Percentiles rank a stretch among this genome's conserved stretches.
Conservation (phyloP, 495 filamentous ascomycete species). For the Hypomontagnella monticulosa region DNA sequence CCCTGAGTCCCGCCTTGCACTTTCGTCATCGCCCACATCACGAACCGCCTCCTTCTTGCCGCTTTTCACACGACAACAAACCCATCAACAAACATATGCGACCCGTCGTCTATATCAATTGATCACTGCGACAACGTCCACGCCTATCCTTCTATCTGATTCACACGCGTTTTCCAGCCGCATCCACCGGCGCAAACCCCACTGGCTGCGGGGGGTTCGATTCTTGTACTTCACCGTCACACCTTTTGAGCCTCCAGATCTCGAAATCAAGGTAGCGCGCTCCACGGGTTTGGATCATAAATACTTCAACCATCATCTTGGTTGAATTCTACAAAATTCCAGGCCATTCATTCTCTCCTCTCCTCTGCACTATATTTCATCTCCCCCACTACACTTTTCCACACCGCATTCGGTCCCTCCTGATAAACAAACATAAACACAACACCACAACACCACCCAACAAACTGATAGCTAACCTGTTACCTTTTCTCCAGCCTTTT, state of each 20-base stretch:
- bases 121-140: slow-evolving; percentile 38
- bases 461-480: slow-evolving; percentile 15
- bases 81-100: slow-evolving; percentile 34
- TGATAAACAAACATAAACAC: slow-evolving; percentile 24
- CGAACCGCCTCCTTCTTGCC: slow-evolving; percentile 28
- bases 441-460: neutral
- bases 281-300: slow-evolving; percentile 10
- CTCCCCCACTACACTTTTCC: neutral
- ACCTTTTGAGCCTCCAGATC: slow-evolving; percentile 13
- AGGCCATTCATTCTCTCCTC: slow-evolving; percentile 2
- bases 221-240: slow-evolving; percentile 41
- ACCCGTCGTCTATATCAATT: slow-evolving; percentile 39
- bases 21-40: slow-evolving; percentile 44
- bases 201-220: slow-evolving; percentile 46
- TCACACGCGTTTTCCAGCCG: slow-evolving; percentile 41
- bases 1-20: slow-evolving; percentile 41
- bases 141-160: slow-evolving; percentile 22
- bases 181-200: slow-evolving; percentile 49
- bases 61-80: slow-evolving; percentile 37
- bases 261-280: slow-evolving; percentile 30
- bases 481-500: slow-evolving; percentile 20
- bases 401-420: slow-evolving; percentile 35
- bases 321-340: neutral
- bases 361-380: slow-evolving; percentile 5
- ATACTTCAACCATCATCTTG: slow-evolving; percentile 1